Base-by-base conservation (phyloP, 208 protist genomes). In the Wallacemonas collosoma region DNA sequence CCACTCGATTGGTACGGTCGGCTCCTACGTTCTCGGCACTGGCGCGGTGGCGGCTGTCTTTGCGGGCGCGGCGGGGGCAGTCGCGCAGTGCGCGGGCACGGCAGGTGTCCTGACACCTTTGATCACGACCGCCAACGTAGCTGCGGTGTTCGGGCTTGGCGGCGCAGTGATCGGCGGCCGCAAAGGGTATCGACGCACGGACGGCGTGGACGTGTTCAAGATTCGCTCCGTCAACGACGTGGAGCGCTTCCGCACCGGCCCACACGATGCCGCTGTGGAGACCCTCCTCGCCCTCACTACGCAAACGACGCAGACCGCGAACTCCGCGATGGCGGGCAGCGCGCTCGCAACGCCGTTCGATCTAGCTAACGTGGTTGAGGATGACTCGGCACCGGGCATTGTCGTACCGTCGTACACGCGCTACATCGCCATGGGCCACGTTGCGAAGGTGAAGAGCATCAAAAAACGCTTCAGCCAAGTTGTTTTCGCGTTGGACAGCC, bases 121-220 rank as follows among this genome's bases (percentile, higher is more conserved):
- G 17, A 76, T 96, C 4, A 91, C 91, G n/a, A 82, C 79, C 1
- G 78, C 85, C 2, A 88, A 89, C 55, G 17, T 96, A 8, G 89
- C 87, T 2, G 87, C 83, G 12, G 76, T 94, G 44, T 94, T 94
- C 62, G 91, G 88, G 44, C 76, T 82, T 55, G 77, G 81, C 7
- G 91, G 91, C 15, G 88, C 81, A 0, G 82, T 82, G 57, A 77
- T 96, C 5, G 81, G 80, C 35, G 91, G 87, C 39, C 93, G 89
- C 71, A 90, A 87, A 43, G 91, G 83, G 0, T 82, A 82, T 9
- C 84, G 83, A 8, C 88, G 91, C 62, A 96, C 91, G 2, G 72
- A 65, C 8, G 82, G 87, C 45, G 83, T 86, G 2, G 81, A 86
- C 60, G 68, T 83, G 36, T 96, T 92, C 66, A 76, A 81, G 76